phyloP scores from a whole-genome alignment of 306 rosid genomes.

The Malus orientalis region DNA sequence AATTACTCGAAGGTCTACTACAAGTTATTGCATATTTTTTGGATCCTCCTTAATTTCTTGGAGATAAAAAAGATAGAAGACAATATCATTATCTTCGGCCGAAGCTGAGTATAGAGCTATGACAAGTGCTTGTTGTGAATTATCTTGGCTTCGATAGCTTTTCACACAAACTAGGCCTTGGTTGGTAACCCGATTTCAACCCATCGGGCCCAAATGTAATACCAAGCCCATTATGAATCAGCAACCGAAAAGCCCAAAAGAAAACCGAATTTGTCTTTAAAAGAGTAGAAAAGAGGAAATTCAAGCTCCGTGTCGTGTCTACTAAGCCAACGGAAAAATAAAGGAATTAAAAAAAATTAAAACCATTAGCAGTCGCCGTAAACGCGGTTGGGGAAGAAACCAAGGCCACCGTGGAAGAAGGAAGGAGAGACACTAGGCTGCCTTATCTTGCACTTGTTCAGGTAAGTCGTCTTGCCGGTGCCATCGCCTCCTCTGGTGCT shows the following conservation, averaged over 20 bases:
- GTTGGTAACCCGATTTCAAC: neutral
- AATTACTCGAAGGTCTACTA: no score
- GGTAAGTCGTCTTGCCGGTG: neutral
- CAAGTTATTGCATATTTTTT: no score
- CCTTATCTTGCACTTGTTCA: neutral
- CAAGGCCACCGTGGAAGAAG: neutral
- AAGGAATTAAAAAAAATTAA: neutral
- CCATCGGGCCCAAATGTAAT: neutral
- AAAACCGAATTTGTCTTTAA: neutral
- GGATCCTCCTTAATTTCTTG: no score
- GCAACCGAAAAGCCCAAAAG: neutral
- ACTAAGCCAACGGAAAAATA: neutral
- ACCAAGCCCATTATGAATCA: neutral
- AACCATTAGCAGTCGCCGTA: slow-evolving; percentile 3
- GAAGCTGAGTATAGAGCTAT: no score
- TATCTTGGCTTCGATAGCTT: no score
- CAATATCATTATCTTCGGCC: no score
- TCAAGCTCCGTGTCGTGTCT: neutral
- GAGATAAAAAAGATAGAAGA: no score
- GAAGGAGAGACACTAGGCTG: slow-evolving; percentile 1
- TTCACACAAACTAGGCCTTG: neutral
- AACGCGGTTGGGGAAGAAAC: neutral
- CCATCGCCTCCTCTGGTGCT: neutral
- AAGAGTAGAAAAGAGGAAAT: neutral
- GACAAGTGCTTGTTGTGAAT: no score